These are phyloP conservation scores for Fomitopsis schrenkii DNA, from an alignment of 1,284 basidiomycete genomes.

Conservation along the genomic window DNA sequence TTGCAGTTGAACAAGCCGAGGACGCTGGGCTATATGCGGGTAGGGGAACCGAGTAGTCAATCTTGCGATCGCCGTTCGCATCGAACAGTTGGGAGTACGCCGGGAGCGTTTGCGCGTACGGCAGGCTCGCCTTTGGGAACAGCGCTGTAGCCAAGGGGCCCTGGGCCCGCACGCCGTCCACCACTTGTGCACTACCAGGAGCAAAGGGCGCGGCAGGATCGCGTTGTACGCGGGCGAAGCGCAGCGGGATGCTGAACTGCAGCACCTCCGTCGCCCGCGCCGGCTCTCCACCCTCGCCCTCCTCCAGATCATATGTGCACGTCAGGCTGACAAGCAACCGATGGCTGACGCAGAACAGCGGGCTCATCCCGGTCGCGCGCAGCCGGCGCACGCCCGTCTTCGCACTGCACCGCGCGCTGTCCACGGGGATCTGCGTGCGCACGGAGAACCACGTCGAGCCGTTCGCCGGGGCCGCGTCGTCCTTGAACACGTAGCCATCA, in stretches of 20 bases:
- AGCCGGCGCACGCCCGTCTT: conserved; percentile 45
- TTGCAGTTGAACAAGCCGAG: neutral
- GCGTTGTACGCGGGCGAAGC: conserved; percentile 36
- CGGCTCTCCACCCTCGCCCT: conserved; percentile 18
- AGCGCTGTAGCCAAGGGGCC: neutral
- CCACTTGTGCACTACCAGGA: neutral
- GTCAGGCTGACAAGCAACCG: conserved; percentile 46
- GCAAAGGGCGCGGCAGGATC: neutral
- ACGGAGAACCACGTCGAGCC: conserved; percentile 57
- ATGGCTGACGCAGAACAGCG: conserved; percentile 58
- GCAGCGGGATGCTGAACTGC: conserved; percentile 49
- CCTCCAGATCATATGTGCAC: conserved; percentile 50
- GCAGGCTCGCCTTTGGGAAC: conserved; percentile 15
- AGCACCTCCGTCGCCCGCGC: conserved; percentile 32
- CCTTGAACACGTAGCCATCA: conserved; percentile 41
- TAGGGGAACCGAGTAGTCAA: conserved; percentile 62
- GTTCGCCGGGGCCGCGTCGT: conserved; percentile 23
- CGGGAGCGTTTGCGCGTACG: conserved; percentile 47
- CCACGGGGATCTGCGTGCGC: conserved; percentile 49
- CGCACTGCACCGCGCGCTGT: conserved; percentile 17
- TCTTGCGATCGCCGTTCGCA: conserved; percentile 63
- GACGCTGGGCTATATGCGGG: conserved; percentile 52
- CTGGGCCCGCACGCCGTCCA: neutral
- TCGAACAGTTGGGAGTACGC: conserved; percentile 75
- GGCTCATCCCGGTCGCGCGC: conserved; percentile 43